These are phyloP conservation scores for Fusarium sp. DNA, from an alignment of 2,329 filamentous ascomycete genomes.

Conservation along the genomic window DNA sequence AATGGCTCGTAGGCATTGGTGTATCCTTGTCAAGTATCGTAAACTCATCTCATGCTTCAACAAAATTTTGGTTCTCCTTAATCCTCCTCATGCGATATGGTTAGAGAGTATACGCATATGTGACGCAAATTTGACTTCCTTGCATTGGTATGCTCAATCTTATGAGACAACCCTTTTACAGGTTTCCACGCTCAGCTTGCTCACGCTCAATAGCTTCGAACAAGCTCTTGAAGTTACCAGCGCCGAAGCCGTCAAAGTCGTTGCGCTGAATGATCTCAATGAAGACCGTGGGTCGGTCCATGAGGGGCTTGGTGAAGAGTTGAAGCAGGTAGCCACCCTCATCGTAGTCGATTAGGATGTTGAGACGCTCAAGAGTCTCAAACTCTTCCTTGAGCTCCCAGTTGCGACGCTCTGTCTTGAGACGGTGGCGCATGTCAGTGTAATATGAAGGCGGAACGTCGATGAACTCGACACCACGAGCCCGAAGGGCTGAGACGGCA, in stretches of 20 bases:
- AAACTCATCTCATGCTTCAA: conserved; percentile 21
- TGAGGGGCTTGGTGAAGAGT: conserved; percentile 86
- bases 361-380: conserved; percentile 78
- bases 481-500: conserved; percentile 80
- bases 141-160: not conserved
- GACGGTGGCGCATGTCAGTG: conserved; percentile 76
- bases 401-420: conserved; percentile 70
- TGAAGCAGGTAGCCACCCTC: conserved; percentile 86
- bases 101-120: not conserved
- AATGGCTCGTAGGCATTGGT: conserved; percentile 3
- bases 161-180: conserved; percentile 59
- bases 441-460: conserved; percentile 90
- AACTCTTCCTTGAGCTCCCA: conserved; percentile 83
- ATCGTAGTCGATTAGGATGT: conserved; percentile 95
- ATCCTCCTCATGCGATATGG: conserved; percentile 7
- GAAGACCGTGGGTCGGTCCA: conserved; percentile 96
- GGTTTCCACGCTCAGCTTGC: conserved; percentile 86
- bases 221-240: conserved; percentile 93
- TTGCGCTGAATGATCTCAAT: conserved; percentile 96
- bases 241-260: conserved; percentile 91
- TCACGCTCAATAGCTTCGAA: conserved; percentile 97
- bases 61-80: conserved; percentile 12
- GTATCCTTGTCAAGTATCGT: conserved; percentile 22
- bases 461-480: conserved; percentile 94
- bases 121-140: not conserved